A percentile compares a stretch with the other conserved stretches of the same genome.
phyloP scores from a whole-genome alignment of 169 alveolate genomes.

The Eimeria maxima region DNA sequence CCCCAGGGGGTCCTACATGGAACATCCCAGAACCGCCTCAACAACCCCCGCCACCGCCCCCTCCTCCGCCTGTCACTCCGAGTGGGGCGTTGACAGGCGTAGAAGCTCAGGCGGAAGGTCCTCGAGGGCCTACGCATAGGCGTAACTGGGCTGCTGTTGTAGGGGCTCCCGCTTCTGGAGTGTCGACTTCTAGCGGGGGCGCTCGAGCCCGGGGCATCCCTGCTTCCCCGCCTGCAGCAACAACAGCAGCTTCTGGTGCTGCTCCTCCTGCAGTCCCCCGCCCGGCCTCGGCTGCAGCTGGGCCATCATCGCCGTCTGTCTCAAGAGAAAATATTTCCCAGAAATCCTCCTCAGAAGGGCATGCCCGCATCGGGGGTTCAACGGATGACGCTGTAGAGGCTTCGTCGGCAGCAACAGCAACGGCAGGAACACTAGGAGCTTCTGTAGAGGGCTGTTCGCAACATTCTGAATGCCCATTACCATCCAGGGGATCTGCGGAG shows the following conservation, averaged over 20 bases:
- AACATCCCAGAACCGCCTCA: slow-evolving; percentile 54
- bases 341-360: slow-evolving; percentile 56
- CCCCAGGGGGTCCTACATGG: slow-evolving; percentile 34
- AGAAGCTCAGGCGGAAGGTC: slow-evolving; percentile 62
- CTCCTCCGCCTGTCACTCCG: slow-evolving; percentile 61
- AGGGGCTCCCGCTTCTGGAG: slow-evolving; percentile 71
- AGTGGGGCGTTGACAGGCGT: slow-evolving; percentile 36
- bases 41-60: slow-evolving; percentile 72
- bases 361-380: slow-evolving; percentile 34
- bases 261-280: slow-evolving; percentile 4
- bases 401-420: slow-evolving; percentile 28
- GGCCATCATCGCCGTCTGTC: slow-evolving; percentile 40
- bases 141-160: slow-evolving; percentile 77
- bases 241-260: slow-evolving; percentile 7
- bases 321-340: neutral
- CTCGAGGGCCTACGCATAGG: slow-evolving; percentile 50
- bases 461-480: neutral
- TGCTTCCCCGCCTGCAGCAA: slow-evolving; percentile 38
- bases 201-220: slow-evolving; percentile 53
- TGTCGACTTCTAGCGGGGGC: slow-evolving; percentile 23
- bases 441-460: neutral
- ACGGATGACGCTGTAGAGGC: neutral
- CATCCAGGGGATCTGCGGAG: slow-evolving; percentile 49
- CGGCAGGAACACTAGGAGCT: neutral
- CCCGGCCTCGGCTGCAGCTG: slow-evolving; percentile 67